These are phyloP conservation scores for Colletotrichum plurivorum DNA, from an alignment of 2,329 filamentous ascomycete genomes.

Conservation along the genomic window DNA sequence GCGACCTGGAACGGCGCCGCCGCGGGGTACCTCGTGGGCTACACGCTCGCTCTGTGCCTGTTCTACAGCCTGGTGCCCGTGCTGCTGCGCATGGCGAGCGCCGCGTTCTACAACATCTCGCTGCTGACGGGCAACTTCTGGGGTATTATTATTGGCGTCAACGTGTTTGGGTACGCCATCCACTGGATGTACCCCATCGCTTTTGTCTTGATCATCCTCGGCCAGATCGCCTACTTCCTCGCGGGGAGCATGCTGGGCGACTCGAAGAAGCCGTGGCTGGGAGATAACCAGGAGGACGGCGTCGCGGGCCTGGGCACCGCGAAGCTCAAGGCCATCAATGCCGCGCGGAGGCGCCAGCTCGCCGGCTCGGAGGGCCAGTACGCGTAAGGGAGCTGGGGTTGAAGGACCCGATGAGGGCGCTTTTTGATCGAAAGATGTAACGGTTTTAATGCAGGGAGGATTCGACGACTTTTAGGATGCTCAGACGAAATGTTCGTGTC, in stretches of 20 bases:
- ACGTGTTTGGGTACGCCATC: conserved; percentile 84
- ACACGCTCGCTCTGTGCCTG: conserved; percentile 83
- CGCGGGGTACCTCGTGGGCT: conserved; percentile 88
- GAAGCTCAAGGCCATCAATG: conserved; percentile 79
- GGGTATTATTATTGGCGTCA: conserved; percentile 92
- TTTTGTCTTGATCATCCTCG: conserved; percentile 91
- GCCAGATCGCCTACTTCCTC: conserved; percentile 89
- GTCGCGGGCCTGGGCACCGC: conserved; percentile 88
- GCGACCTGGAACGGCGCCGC: conserved; percentile 77
- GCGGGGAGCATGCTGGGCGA: conserved; percentile 87
- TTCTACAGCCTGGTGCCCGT: conserved; percentile 93
- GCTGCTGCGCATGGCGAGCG: conserved; percentile 89
- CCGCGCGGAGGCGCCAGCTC: conserved; percentile 59
- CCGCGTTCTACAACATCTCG: conserved; percentile 97
- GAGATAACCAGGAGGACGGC: conserved; percentile 85
- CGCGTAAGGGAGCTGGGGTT: not conserved
- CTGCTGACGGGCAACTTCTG: conserved; percentile 96
- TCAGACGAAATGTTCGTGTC: conserved; percentile 3
- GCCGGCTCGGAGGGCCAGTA: conserved; percentile 6
- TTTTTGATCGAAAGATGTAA: not conserved
- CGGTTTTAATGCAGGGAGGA: conserved; percentile 20
- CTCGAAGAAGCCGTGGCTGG: conserved; percentile 95
- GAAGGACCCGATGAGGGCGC: not conserved
- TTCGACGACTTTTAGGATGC: conserved; percentile 2
- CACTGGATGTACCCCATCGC: conserved; percentile 96